Percentiles rank a stretch among this genome's conserved stretches.
Evolutionary conservation across 2,329 filamentous ascomycete genomes (phyloP).

Genomic region (Trichoderma arundinaceum): DNA sequence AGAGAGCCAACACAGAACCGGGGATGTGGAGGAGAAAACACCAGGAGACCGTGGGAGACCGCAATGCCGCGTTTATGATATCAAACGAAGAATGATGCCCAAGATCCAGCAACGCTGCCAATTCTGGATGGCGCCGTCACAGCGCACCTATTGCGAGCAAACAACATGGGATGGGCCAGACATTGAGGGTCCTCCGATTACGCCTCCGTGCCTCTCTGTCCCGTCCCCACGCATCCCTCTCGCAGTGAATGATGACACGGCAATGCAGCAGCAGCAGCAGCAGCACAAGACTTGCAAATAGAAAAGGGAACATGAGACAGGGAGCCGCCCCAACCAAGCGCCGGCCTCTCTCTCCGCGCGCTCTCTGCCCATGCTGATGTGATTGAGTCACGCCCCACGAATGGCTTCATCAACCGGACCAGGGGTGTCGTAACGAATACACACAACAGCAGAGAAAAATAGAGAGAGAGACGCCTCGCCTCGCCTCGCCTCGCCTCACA

Average conservation of each 20-base stretch:
- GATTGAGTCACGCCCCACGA: slow-evolving; percentile 12
- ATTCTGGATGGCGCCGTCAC: slow-evolving; percentile 1
- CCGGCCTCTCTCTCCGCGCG: background rate
- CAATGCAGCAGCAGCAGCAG: slow-evolving; percentile 18
- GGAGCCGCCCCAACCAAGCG: background rate
- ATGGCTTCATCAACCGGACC: background rate
- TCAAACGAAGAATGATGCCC: background rate
- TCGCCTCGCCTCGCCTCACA: background rate
- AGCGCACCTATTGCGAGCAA: slow-evolving; percentile 13
- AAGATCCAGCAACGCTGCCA: background rate
- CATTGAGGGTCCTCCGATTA: slow-evolving; percentile 1
- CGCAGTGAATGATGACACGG: slow-evolving; percentile 24
- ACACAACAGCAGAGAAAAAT: background rate
- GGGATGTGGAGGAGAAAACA: background rate
- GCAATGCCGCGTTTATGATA: background rate
- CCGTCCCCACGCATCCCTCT: slow-evolving; percentile 19
- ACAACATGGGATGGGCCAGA: background rate
- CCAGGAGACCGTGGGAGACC: background rate
- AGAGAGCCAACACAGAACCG: background rate
- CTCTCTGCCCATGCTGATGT: slow-evolving; percentile 4
- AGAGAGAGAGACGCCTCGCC: background rate
- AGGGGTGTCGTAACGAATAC: background rate
- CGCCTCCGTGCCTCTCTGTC: background rate
- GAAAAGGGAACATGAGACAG: background rate
- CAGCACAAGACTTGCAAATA: background rate